phyloP scores from a whole-genome alignment of 345 rosid species.

The Eucalyptus camaldulensis region DNA sequence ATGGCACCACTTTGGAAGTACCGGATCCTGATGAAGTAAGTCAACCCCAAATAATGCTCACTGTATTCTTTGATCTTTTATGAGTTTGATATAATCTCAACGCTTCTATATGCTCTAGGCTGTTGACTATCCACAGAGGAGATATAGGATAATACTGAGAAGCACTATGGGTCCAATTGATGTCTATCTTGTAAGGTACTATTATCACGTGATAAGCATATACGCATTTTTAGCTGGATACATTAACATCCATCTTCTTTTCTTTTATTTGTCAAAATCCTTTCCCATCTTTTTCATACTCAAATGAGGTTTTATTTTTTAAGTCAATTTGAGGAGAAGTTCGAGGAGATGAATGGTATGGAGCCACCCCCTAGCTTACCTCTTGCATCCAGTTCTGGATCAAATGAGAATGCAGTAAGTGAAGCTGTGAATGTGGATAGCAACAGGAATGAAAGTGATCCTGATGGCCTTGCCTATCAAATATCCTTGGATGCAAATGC shows the following conservation, averaged over 20 bases:
- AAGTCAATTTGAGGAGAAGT: conserved; percentile 90
- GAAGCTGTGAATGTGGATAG: conserved; percentile 20
- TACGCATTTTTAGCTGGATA: background rate
- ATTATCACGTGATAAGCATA: background rate
- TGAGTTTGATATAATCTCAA: conserved; percentile 1
- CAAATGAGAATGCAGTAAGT: conserved; percentile 38
- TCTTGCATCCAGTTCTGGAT: conserved; percentile 48
- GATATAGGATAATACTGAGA: conserved; percentile 89
- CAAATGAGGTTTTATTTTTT: background rate
- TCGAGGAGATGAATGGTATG: conserved; percentile 58
- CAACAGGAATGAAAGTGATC: conserved; percentile 22
- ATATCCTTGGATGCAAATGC: conserved; percentile 37
- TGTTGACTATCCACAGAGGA: conserved; percentile 65
- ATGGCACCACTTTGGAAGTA: conserved; percentile 95
- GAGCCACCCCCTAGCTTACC: conserved; percentile 35
- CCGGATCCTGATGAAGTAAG: conserved; percentile 95
- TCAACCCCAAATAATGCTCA: background rate
- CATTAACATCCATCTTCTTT: background rate
- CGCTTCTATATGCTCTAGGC: conserved; percentile 33
- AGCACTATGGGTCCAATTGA: conserved; percentile 99
- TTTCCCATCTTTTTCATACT: background rate
- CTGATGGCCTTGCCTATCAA: conserved; percentile 22
- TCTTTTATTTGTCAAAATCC: background rate
- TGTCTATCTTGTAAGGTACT: conserved; percentile 87
- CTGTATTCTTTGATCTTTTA: background rate